These are phyloP conservation scores for Aspergillus fischeri DNA, from an alignment of 2,329 filamentous ascomycete species.

Conservation along the genomic window DNA sequence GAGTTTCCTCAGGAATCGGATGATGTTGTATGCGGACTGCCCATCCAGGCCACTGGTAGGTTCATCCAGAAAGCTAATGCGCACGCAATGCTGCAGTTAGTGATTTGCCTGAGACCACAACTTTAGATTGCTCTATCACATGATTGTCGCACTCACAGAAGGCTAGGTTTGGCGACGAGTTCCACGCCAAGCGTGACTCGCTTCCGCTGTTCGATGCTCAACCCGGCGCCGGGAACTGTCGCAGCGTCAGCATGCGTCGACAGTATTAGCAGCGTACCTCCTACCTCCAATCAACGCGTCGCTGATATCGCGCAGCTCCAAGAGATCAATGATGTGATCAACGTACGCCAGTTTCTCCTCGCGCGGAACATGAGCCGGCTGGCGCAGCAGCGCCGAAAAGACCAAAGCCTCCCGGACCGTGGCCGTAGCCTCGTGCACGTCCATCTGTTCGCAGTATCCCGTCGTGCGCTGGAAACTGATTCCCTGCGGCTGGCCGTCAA, in stretches of 20 bases:
- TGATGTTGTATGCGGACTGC: slow-evolving; percentile 54
- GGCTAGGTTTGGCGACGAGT: slow-evolving; percentile 56
- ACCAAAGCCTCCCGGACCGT: slow-evolving; percentile 62
- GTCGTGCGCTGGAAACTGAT: slow-evolving; percentile 48
- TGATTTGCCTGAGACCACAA: no score
- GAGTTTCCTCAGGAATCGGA: slow-evolving; percentile 63
- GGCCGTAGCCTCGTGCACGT: slow-evolving; percentile 60
- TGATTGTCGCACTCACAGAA: slow-evolving; percentile 32
- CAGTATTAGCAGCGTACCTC: slow-evolving; percentile 6
- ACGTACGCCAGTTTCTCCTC: slow-evolving; percentile 62
- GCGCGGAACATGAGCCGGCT: slow-evolving; percentile 49
- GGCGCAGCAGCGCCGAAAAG: slow-evolving; percentile 61
- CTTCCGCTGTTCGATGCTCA: slow-evolving; percentile 64
- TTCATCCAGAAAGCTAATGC: slow-evolving; percentile 51
- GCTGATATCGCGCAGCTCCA: slow-evolving; percentile 62
- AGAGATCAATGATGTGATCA: slow-evolving; percentile 60
- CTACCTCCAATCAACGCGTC: slow-evolving; percentile 58
- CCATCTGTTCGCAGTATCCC: slow-evolving; percentile 58
- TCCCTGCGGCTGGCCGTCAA: slow-evolving; percentile 40
- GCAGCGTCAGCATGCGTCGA: slow-evolving; percentile 5
- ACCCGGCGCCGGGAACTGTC: slow-evolving; percentile 49
- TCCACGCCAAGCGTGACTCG: slow-evolving; percentile 59
- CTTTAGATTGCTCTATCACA: no score
- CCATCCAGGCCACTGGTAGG: slow-evolving; percentile 63
- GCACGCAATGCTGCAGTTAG: no score